Evolutionary conservation across 140 eudicot species (phyloP).

Genomic region (Anethum foeniculum): DNA sequence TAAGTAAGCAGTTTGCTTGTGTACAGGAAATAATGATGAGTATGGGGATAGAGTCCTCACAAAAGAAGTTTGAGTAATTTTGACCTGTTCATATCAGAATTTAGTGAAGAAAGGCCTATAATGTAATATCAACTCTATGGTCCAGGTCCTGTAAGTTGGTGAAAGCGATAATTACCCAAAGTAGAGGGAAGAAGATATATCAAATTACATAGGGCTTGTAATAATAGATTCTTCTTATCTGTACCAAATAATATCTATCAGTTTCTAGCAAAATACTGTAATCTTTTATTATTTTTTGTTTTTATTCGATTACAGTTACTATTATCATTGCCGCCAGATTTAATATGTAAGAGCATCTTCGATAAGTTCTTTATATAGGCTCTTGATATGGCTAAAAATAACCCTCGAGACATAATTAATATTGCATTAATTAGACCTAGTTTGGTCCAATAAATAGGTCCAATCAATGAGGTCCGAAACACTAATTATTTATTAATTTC

Average conservation of each 20-base stretch:
- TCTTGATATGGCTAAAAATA: too few species aligned
- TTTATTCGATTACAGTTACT: background rate
- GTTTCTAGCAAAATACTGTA: background rate
- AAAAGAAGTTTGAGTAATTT: background rate
- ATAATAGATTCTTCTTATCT: constrained; percentile 8
- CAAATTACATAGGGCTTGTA: constrained; percentile 25
- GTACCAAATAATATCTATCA: background rate
- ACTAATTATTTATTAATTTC: too few species aligned
- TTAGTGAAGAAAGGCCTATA: background rate
- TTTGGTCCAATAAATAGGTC: too few species aligned
- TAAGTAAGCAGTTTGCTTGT: constrained; percentile 16
- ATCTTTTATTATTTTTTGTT: too few species aligned
- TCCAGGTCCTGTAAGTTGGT: constrained; percentile 12
- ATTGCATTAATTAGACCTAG: too few species aligned
- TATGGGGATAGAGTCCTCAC: background rate
- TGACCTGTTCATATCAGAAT: background rate
- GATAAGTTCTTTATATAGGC: too few species aligned
- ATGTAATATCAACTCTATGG: constrained; percentile 5
- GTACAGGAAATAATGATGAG: background rate
- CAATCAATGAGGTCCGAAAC: too few species aligned
- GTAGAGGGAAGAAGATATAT: constrained; percentile 21
- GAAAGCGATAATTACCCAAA: constrained; percentile 5
- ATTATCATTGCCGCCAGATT: background rate
- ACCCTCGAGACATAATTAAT: too few species aligned
- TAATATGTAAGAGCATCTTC: too few species aligned